Evolutionary conservation across 192 early-diverging fungal species (phyloP).

Genomic region (Backusella circina): DNA sequence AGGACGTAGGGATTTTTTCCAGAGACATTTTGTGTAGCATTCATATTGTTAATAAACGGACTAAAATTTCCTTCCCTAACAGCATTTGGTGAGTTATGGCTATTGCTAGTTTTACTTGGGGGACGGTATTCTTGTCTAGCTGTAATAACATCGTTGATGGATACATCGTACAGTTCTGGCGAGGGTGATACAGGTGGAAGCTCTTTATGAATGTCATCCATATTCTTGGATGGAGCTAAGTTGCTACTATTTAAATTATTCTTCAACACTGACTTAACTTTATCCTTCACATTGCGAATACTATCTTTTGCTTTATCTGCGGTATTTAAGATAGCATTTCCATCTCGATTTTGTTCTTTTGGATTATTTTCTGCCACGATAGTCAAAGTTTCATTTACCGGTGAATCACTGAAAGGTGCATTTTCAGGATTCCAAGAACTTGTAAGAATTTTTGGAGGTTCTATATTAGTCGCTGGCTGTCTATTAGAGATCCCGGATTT

Average conservation of each 20-base stretch:
- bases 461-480: not conserved
- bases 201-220: not conserved
- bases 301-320: not conserved
- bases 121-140: not conserved
- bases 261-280: not conserved
- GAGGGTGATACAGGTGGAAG: not conserved
- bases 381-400: too few species aligned
- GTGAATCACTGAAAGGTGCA: too few species aligned
- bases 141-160: not conserved
- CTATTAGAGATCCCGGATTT: not conserved
- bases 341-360: not conserved
- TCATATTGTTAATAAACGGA: not conserved
- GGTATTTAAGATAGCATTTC: not conserved
- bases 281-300: not conserved
- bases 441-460: not conserved
- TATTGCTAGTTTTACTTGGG: too few species aligned
- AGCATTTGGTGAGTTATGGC: not conserved
- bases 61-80: not conserved
- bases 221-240: not conserved
- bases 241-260: not conserved
- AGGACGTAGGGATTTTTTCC: not conserved
- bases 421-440: not conserved
- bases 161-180: not conserved
- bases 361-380: too few species aligned
- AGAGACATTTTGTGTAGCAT: not conserved